Conservation (phyloP, 208 protist species). For the Acanthamoeba culbertsoni region DNA sequence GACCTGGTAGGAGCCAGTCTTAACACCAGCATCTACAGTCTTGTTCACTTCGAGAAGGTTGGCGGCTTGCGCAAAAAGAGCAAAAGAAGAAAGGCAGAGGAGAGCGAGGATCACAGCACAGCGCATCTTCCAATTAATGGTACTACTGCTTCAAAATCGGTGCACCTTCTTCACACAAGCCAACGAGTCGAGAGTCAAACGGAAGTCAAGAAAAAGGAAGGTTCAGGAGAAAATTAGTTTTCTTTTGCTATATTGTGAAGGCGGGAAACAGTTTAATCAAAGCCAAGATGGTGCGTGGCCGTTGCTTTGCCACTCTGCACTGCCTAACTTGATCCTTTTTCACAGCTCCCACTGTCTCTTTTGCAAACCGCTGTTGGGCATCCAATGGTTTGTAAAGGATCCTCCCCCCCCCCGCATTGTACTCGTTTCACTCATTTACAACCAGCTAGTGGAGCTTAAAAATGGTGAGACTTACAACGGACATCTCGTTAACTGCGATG, state of each 20-base stretch:
- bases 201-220: not conserved
- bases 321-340: not conserved
- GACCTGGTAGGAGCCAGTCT: not conserved
- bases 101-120: not conserved
- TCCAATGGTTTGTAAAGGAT: not conserved
- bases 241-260: not conserved
- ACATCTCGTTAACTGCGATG: slow-evolving; percentile 86
- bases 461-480: slow-evolving; percentile 94
- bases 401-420: too few species aligned
- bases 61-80: not conserved
- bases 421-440: not conserved
- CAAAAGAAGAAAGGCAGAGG: not conserved
- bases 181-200: not conserved
- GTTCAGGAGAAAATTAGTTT: not conserved
- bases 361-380: not conserved
- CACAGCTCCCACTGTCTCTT: slow-evolving; percentile 8
- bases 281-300: not conserved
- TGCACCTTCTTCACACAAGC: not conserved
- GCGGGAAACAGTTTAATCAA: not conserved
- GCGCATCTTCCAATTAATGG: not conserved
- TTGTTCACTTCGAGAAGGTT: not conserved
- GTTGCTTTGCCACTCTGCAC: not conserved
- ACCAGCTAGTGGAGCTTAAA: slow-evolving; percentile 89
- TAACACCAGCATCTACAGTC: not conserved
- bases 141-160: not conserved